Conservation (phyloP, 371 early-diverging fungal genomes). For the Syncephalastrum monosporum region DNA sequence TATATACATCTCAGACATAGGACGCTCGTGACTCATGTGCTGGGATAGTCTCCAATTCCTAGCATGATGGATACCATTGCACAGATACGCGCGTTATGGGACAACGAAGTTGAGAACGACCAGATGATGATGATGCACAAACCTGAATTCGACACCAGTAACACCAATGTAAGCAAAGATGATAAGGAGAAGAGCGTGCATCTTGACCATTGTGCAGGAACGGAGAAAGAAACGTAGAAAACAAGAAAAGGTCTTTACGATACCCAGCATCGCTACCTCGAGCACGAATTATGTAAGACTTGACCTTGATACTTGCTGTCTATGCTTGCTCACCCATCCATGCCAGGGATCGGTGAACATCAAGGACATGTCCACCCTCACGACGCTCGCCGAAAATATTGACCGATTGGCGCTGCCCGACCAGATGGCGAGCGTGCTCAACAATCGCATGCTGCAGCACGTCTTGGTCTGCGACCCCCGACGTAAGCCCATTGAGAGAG, state of each 20-base stretch:
- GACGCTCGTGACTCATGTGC: too few relatives aligned
- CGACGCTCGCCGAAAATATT: conserved; percentile 30
- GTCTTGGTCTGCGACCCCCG: conserved; percentile 32
- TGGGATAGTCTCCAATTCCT: conserved; percentile 39
- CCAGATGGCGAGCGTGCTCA: conserved; percentile 44
- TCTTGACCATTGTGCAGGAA: not conserved
- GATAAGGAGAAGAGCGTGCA: too few relatives aligned
- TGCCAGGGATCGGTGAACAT: conserved; percentile 12
- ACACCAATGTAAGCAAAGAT: too few relatives aligned
- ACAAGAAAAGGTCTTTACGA: not conserved
- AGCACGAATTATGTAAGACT: not conserved
- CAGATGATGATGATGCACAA: conserved; percentile 1
- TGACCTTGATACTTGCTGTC: not conserved
- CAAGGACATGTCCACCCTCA: conserved; percentile 17
- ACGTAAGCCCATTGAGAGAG: conserved; percentile 17
- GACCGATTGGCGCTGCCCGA: conserved; percentile 44
- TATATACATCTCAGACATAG: too few relatives aligned
- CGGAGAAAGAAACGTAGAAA: conserved; percentile 3
- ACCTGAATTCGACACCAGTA: not conserved
- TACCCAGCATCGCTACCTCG: conserved; percentile 7
- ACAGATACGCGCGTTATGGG: conserved; percentile 30
- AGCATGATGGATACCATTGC: conserved; percentile 22
- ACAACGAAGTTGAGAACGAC: conserved; percentile 1
- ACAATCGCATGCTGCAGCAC: conserved; percentile 51
- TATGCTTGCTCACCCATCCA: not conserved